Conservation (phyloP, 805 yeast species). For the Wickerhamiella australiensis region DNA sequence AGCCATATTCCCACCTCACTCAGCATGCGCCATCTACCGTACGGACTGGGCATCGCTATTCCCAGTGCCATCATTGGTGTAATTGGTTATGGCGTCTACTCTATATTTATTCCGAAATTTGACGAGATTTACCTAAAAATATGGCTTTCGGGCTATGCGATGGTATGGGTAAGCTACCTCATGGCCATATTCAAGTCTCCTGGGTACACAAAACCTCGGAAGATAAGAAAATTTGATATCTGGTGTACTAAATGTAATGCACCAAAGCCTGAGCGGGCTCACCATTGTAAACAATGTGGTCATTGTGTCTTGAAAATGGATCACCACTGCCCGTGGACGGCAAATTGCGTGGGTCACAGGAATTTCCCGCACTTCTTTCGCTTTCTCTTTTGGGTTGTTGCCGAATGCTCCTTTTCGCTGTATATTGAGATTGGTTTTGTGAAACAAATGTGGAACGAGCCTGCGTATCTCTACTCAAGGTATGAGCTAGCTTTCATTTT, state of each 20-base stretch:
- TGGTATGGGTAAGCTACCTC: constrained; percentile 64
- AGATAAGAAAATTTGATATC: constrained; percentile 4
- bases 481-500: constrained; percentile 45
- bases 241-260: constrained; percentile 20
- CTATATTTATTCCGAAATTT: background rate
- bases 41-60: constrained; percentile 12
- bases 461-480: constrained; percentile 43
- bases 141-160: constrained; percentile 22
- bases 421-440: constrained; percentile 24
- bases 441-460: constrained; percentile 32
- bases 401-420: constrained; percentile 22
- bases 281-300: constrained; percentile 33
- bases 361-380: constrained; percentile 76
- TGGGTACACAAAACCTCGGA: constrained; percentile 36
- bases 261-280: constrained; percentile 34
- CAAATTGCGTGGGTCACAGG: constrained; percentile 69
- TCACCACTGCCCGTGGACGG: constrained; percentile 83
- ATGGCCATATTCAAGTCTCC: constrained; percentile 57
- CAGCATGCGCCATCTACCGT: constrained; percentile 12
- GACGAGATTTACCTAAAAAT: background rate
- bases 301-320: constrained; percentile 41
- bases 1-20: background rate
- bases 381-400: constrained; percentile 44
- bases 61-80: constrained; percentile 9
- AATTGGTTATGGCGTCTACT: constrained; percentile 9